Evolutionary conservation across 495 filamentous ascomycete species (phyloP).

Genomic region (Platismatia glauca): DNA sequence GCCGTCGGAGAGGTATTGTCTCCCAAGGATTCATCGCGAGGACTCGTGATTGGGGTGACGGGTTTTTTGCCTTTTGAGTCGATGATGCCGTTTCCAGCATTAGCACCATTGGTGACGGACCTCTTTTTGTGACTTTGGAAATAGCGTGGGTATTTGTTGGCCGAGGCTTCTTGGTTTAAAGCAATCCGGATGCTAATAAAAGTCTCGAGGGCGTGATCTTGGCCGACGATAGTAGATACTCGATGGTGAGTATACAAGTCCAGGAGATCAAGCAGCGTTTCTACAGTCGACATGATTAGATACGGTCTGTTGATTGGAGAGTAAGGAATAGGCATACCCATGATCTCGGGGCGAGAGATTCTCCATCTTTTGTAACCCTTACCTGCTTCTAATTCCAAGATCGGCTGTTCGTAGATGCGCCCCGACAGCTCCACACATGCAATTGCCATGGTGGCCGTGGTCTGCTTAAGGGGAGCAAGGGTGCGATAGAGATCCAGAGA

Average conservation of each 20-base stretch:
- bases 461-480: slow-evolving; percentile 82
- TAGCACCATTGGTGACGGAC: slow-evolving; percentile 23
- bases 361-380: slow-evolving; percentile 46
- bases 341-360: slow-evolving; percentile 58
- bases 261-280: slow-evolving; percentile 76
- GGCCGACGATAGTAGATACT: slow-evolving; percentile 61
- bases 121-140: slow-evolving; percentile 25
- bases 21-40: slow-evolving; percentile 24
- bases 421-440: slow-evolving; percentile 74
- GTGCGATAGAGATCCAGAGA: slow-evolving; percentile 86
- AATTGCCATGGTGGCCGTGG: slow-evolving; percentile 66
- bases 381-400: slow-evolving; percentile 39
- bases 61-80: slow-evolving; percentile 12
- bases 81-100: slow-evolving; percentile 13
- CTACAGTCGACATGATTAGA: slow-evolving; percentile 28
- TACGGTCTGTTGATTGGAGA: background rate
- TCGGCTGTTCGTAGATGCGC: slow-evolving; percentile 47
- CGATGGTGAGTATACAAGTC: slow-evolving; percentile 83
- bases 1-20: slow-evolving; percentile 25
- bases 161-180: slow-evolving; percentile 66
- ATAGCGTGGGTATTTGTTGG: slow-evolving; percentile 45
- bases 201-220: slow-evolving; percentile 55
- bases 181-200: slow-evolving; percentile 79
- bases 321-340: slow-evolving; percentile 38
- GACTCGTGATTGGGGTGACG: slow-evolving; percentile 14